Base-by-base conservation (phyloP, 1,139 yeast genomes). In the Yamadazyma dushanensis region DNA sequence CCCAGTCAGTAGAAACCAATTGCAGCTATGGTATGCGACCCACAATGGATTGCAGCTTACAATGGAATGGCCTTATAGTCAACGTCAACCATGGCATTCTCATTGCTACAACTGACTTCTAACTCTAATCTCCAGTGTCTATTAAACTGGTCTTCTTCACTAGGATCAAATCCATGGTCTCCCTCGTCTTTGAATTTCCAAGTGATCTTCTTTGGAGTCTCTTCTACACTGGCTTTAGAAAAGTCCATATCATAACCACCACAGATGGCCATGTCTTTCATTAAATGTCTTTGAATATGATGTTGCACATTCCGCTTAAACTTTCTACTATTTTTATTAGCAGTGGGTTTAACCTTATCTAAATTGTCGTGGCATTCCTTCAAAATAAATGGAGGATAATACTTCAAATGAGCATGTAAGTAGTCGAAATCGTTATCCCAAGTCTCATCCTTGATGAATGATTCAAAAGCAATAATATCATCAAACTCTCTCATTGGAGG, bases 341-440 rank as follows among this genome's bases (percentile, higher is more conserved):
- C 78, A 35, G 86, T 79, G 32, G 84, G 83, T 57, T 83, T 82
- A 41, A 83, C 76, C 58, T 80, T 82, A 39, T 83, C 92, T 39
- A 80, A 76, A 54, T 83, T 80, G 40, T 81, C 77, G 48, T 80
- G 86, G 44, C 83, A 74, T 47, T 78, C 83, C 47, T 75, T 74
- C 59, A 83, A 51, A 33, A 83, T 76, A 53, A 83, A 83, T 34
- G 90, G 90, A 18, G 92, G 92, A 50, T 77, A 72, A 58, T 83
- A 83, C 35, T 68, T 68, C 45, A 82, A 66, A 47, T 75, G 80
- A 34, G 86, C 86, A 55, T 81, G 85, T 50, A 80, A 66, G 51
- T 78, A 76, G 53, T 79, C 85, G 53, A 74, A 80, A 41, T 82
- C 89, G 41, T 83, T 80, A 56, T 83, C 90, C 76, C 86, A 82